Percentiles rank a stretch among this genome's conserved stretches.
Conservation (phyloP, 2,329 filamentous ascomycete genomes). For the Aureobasidium sp. region DNA sequence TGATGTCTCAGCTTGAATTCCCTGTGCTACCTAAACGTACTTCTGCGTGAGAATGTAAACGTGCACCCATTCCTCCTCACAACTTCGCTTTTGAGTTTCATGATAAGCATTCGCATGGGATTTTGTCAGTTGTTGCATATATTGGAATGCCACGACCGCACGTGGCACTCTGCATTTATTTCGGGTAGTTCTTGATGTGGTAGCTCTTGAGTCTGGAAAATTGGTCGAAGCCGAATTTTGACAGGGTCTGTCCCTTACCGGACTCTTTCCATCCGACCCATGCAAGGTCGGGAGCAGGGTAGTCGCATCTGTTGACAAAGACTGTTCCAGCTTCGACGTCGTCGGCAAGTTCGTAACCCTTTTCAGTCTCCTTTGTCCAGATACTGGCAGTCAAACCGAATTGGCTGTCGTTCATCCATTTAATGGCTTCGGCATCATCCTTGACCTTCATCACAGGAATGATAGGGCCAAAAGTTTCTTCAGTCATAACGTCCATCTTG, state of each 20-base stretch:
- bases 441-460: slow-evolving; percentile 85
- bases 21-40: neutral
- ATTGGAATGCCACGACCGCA: neutral
- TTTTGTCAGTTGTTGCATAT: neutral
- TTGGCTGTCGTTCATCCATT: slow-evolving; percentile 88
- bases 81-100: neutral
- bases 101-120: neutral
- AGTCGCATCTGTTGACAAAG: slow-evolving; percentile 93
- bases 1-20: neutral
- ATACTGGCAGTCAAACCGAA: slow-evolving; percentile 95
- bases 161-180: slow-evolving; percentile 28
- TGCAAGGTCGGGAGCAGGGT: slow-evolving; percentile 62
- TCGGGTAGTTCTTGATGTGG: slow-evolving; percentile 75
- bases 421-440: slow-evolving; percentile 70
- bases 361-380: slow-evolving; percentile 81
- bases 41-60: neutral
- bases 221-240: slow-evolving; percentile 85
- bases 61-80: neutral
- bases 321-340: slow-evolving; percentile 87
- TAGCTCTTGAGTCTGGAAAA: slow-evolving; percentile 96
- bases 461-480: slow-evolving; percentile 91
- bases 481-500: slow-evolving; percentile 79
- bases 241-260: slow-evolving; percentile 83
- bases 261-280: slow-evolving; percentile 92
- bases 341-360: slow-evolving; percentile 69